Evolutionary conservation across 2,329 filamentous ascomycete species (phyloP), one percentile per base, ranked within the genome.

Genomic region (Fusarium concolor): DNA sequence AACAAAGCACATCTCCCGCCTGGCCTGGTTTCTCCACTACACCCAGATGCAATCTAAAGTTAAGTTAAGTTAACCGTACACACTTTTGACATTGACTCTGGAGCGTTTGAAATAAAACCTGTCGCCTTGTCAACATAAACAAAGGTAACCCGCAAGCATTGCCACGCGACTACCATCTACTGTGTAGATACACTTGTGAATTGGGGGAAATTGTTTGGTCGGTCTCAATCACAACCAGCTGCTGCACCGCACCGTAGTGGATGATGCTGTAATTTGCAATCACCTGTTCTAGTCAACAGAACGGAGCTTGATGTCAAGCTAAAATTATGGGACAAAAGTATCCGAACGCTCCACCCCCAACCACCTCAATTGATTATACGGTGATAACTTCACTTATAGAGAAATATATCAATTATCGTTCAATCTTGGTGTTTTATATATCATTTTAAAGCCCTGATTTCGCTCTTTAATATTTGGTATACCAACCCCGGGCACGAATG

Each of bases 231-330:
- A 66, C 50, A 52, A 26, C 10, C 22, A 38, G 12, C 56, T 53
- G 37, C 31, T 18, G 17, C 15, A 43, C 43, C 43, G 31, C 45
- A 52, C 24, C 29, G n/a, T 28, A 37, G 54, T 60, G 62, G 47
- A 17, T 24, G 61, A 39, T 45, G 22, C 14, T 47, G 38, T 65
- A 65, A 64, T 65, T 65, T 64, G 43, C 61, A 59, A 65, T 65
- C 35, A 53, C 42, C 29, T 39, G 24, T 33, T 54, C 22, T 38
- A 17, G 51, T 55, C 43, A 39, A 37, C 42, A 38, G 33, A 39
- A 60, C 65, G 60, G 62, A 43, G 60, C 53, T 49, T 53, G 26
- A 18, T 10, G 26, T 15, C 22, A 53, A 24, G 29, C 62, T 24
- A 24, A 24, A 24, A 24, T 24, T 24, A 24, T 24, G 22, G 4